Conservation (phyloP, 495 filamentous ascomycete genomes). For the Lophiotrema nucula region DNA sequence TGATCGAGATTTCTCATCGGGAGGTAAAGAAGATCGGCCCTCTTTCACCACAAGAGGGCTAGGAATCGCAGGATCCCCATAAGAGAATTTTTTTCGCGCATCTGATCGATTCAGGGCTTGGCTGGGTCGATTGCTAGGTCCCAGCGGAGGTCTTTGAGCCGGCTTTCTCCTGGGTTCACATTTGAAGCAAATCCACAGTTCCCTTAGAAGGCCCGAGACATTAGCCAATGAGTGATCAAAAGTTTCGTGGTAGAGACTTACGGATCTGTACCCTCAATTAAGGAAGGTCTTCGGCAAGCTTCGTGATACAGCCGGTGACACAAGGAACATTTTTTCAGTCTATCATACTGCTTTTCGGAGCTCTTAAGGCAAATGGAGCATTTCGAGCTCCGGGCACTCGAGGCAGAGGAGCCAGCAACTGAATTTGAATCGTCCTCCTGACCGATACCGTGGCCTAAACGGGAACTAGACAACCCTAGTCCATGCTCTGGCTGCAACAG, state of each 20-base stretch:
- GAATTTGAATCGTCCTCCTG: background rate
- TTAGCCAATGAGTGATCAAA: background rate
- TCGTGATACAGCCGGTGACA: background rate
- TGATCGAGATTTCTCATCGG: too few relatives aligned
- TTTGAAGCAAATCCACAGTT: background rate
- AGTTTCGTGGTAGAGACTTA: background rate
- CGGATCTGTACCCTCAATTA: background rate
- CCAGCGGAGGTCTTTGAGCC: background rate
- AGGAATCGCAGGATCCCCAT: background rate
- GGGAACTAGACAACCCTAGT: background rate
- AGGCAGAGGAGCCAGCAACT: background rate
- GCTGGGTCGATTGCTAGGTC: background rate
- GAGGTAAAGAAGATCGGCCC: too few relatives aligned
- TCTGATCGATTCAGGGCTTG: background rate
- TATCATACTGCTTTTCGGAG: background rate
- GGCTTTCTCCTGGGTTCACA: background rate
- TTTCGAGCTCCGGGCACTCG: background rate
- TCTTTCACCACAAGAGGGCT: too few relatives aligned
- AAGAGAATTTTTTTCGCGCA: background rate
- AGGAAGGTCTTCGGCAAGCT: background rate
- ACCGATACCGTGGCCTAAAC: background rate
- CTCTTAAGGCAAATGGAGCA: background rate
- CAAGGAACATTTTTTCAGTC: background rate
- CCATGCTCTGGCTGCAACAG: too few relatives aligned
- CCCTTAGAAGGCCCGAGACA: background rate